A percentile compares a stretch with the other conserved stretches of the same genome.
These are phyloP conservation scores for Zygosaccharomyces sapae DNA, from an alignment of 1,139 yeast genomes.

Conservation along the genomic window DNA sequence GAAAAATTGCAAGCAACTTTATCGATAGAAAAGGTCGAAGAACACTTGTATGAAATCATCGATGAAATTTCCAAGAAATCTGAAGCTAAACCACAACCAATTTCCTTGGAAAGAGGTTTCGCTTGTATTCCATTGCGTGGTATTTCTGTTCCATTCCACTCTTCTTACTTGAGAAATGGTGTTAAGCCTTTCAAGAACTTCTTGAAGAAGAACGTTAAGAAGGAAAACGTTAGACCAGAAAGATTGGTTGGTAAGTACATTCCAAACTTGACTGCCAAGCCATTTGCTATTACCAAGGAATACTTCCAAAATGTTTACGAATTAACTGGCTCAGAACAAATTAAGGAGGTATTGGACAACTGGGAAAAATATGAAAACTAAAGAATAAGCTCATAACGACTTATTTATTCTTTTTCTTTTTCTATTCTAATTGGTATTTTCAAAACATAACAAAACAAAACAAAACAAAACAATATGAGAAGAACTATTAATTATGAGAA, in stretches of 20 bases:
- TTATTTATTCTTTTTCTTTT: not conserved
- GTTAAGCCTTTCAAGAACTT: constrained; percentile 98
- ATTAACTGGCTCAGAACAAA: constrained; percentile 86
- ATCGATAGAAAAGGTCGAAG: constrained; percentile 82
- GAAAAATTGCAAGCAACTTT: constrained; percentile 78
- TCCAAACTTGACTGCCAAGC: constrained; percentile 98
- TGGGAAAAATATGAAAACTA: constrained; percentile 72
- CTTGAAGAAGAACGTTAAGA: constrained; percentile 91
- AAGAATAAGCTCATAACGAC: not conserved
- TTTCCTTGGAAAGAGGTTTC: constrained; percentile 94
- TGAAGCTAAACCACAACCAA: constrained; percentile 87
- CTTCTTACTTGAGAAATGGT: constrained; percentile 94
- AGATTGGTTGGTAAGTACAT: constrained; percentile 91
- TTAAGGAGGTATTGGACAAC: constrained; percentile 83
- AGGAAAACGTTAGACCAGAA: constrained; percentile 91
- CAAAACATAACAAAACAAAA: too few species aligned
- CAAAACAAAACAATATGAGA: not conserved
- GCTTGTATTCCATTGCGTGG: constrained; percentile 98
- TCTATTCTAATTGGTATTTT: not conserved
- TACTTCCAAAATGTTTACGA: constrained; percentile 94
- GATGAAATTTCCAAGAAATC: constrained; percentile 80
- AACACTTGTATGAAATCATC: constrained; percentile 81
- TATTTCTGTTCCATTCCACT: constrained; percentile 98
- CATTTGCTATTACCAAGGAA: constrained; percentile 91
- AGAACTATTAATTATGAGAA: not conserved